These are phyloP conservation scores for Alternaria ethzedia DNA, from an alignment of 2,329 filamentous ascomycete species.

Conservation along the genomic window DNA sequence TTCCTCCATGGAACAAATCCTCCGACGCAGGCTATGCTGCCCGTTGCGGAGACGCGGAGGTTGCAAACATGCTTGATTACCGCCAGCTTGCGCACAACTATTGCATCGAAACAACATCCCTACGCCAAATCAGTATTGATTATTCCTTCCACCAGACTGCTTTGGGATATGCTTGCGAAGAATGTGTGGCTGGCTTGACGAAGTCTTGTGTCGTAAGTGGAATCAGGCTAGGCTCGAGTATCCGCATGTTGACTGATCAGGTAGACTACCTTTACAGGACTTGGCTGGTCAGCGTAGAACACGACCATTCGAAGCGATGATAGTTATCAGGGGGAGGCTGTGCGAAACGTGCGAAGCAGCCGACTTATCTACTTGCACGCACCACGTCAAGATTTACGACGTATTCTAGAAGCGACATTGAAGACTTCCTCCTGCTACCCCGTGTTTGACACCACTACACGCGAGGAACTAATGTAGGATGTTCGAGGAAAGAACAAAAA, in stretches of 20 bases:
- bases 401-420: background rate
- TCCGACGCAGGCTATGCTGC: background rate
- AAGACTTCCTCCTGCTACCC: background rate
- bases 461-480: background rate
- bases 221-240: background rate
- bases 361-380: background rate
- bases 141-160: background rate
- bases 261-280: background rate
- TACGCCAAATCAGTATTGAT: background rate
- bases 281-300: background rate
- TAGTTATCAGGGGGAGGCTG: background rate
- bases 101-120: background rate
- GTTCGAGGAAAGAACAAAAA: background rate
- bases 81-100: background rate
- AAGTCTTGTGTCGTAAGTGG: background rate
- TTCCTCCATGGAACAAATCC: background rate
- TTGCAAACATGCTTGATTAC: background rate
- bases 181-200: background rate
- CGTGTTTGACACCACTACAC: background rate
- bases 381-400: background rate
- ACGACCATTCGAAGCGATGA: background rate
- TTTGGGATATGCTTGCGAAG: constrained; percentile 13
- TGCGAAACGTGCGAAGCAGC: background rate
- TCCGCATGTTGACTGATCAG: background rate
- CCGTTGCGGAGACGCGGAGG: background rate